Evolutionary conservation across 768 basidiomycete genomes (phyloP).

Genomic region (Psilocybe cubensis): DNA sequence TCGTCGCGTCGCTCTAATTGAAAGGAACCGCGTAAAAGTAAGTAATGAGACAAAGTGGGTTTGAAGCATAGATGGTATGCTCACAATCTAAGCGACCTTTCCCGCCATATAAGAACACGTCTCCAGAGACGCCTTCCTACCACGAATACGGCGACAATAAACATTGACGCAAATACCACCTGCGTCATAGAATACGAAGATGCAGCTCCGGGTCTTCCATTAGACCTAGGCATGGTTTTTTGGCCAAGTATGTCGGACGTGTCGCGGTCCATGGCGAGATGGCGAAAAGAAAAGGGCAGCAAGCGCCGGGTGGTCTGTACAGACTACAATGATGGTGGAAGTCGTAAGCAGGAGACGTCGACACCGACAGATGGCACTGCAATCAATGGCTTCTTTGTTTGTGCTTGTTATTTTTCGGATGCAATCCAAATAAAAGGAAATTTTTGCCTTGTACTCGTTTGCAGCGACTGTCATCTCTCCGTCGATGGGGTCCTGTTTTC

Average conservation of each 20-base stretch:
- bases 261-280: constrained; percentile 62
- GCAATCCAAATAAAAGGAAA: constrained; percentile 22
- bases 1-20: constrained; percentile 66
- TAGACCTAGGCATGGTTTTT: constrained; percentile 42
- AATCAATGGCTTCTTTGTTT: constrained; percentile 35
- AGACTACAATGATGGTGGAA: constrained; percentile 38
- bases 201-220: constrained; percentile 28
- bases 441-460: constrained; percentile 14
- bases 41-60: constrained; percentile 6
- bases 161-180: constrained; percentile 36
- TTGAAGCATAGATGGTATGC: constrained; percentile 23
- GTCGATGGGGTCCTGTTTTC: constrained; percentile 3
- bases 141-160: constrained; percentile 41
- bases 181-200: constrained; percentile 45
- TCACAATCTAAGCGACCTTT: constrained; percentile 68
- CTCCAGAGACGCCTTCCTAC: constrained; percentile 44
- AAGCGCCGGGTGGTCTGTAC: constrained; percentile 31
- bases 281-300: constrained; percentile 26
- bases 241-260: constrained; percentile 75
- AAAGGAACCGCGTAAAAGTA: constrained; percentile 20
- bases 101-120: constrained; percentile 58
- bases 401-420: constrained; percentile 27
- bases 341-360: constrained; percentile 29
- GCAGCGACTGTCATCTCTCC: constrained; percentile 5
- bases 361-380: constrained; percentile 20